Percentiles rank a stretch among this genome's conserved stretches.
Evolutionary conservation across 176 grass and related monocot species (phyloP).

Genomic region (Bothriochloa decipiens): DNA sequence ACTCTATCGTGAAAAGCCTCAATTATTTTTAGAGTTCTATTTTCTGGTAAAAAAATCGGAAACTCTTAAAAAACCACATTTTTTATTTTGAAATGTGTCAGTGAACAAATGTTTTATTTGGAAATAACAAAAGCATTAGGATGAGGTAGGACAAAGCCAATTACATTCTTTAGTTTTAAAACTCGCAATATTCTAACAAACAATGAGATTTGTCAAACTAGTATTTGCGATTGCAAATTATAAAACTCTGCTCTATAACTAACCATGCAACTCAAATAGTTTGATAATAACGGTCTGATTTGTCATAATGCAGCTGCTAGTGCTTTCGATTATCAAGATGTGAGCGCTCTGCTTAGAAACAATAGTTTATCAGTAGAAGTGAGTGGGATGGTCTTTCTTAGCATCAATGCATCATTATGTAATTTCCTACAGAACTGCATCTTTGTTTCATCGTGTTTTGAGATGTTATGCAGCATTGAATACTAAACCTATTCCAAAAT

Average conservation of each 20-base stretch:
- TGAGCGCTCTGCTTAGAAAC: slow-evolving; percentile 4
- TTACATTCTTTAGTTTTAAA: not conserved
- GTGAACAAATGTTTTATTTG: slow-evolving; percentile 11
- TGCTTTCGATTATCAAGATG: slow-evolving; percentile 8
- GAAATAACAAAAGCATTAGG: not conserved
- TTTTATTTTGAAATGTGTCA: not conserved
- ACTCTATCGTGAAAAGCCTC: not conserved
- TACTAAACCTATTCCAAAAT: slow-evolving; percentile 39
- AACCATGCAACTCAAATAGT: not conserved
- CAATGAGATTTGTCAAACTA: not conserved
- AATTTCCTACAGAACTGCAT: slow-evolving; percentile 30
- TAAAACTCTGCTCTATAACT: slow-evolving; percentile 15
- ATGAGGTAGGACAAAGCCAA: slow-evolving; percentile 3
- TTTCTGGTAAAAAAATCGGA: slow-evolving; percentile 12
- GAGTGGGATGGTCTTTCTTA: slow-evolving; percentile 12
- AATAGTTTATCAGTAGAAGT: slow-evolving; percentile 33
- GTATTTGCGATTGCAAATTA: not conserved
- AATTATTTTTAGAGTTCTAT: not conserved
- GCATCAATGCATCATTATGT: not conserved
- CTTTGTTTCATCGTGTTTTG: slow-evolving; percentile 29
- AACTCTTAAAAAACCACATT: not conserved
- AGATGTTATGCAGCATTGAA: slow-evolving; percentile 26
- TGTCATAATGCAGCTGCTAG: slow-evolving; percentile 3
- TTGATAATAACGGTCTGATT: not conserved
- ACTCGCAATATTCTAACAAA: not conserved